These are phyloP conservation scores for Chamaenerion angustifolium DNA, from an alignment of 345 rosid genomes.

Conservation along the genomic window DNA sequence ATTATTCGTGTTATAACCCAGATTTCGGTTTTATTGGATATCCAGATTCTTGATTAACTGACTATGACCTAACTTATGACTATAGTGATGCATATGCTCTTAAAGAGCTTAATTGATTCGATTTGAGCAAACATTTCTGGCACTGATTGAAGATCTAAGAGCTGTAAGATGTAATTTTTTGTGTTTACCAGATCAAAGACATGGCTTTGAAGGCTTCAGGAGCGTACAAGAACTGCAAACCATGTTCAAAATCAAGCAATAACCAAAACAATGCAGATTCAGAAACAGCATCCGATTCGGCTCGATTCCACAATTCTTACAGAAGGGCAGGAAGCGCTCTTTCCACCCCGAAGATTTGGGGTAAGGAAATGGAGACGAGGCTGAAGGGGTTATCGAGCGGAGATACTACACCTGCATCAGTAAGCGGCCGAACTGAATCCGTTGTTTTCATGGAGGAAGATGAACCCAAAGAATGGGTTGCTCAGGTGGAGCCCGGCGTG, in stretches of 20 bases:
- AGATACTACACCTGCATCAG: slow-evolving; percentile 79
- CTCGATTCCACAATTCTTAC: slow-evolving; percentile 56
- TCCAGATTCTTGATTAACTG: too few species aligned
- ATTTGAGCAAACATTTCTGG: too few species aligned
- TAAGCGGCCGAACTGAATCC: slow-evolving; percentile 70
- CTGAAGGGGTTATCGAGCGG: slow-evolving; percentile 76
- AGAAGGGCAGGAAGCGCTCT: slow-evolving; percentile 49
- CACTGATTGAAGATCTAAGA: neutral
- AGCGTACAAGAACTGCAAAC: slow-evolving; percentile 79
- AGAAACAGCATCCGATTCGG: slow-evolving; percentile 52
- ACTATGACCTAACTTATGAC: too few species aligned
- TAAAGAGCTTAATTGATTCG: too few species aligned
- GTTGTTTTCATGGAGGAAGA: slow-evolving; percentile 74
- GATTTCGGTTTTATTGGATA: too few species aligned
- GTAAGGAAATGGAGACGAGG: slow-evolving; percentile 76
- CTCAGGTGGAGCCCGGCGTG: slow-evolving; percentile 98
- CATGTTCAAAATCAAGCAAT: slow-evolving; percentile 62
- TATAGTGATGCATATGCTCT: too few species aligned
- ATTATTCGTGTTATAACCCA: slow-evolving; percentile 9
- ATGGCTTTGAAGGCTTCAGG: slow-evolving; percentile 92
- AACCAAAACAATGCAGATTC: slow-evolving; percentile 43
- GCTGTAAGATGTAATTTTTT: neutral
- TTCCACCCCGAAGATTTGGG: slow-evolving; percentile 56
- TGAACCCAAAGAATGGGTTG: slow-evolving; percentile 97
- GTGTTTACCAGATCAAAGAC: slow-evolving; percentile 57